Evolutionary conservation across 2,329 filamentous ascomycete species (phyloP).

Genomic region (Penicillium olsonii): DNA sequence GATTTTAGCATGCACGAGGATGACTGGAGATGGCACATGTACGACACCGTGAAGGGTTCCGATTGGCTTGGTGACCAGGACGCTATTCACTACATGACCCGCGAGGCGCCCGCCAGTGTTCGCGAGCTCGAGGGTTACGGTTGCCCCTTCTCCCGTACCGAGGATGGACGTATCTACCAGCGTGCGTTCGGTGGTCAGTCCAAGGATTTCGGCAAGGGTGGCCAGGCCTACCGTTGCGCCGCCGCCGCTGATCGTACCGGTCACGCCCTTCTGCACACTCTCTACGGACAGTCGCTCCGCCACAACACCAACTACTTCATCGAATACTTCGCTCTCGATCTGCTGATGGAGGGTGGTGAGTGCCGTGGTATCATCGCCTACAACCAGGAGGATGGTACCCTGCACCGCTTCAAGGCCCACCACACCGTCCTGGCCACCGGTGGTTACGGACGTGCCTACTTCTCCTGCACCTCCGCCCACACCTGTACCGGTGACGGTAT

Average conservation of each 20-base stretch:
- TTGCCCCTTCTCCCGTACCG: slow-evolving; percentile 88
- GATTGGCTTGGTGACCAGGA: slow-evolving; percentile 98
- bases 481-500: slow-evolving; percentile 99
- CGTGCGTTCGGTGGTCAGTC: slow-evolving; percentile 98
- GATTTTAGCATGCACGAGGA: slow-evolving; percentile 87
- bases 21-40: slow-evolving; percentile 99
- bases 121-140: slow-evolving; percentile 97
- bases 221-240: slow-evolving; percentile 96
- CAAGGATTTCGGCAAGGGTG: slow-evolving; percentile 91
- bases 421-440: slow-evolving; percentile 96
- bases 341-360: slow-evolving; percentile 96
- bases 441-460: slow-evolving; percentile 97
- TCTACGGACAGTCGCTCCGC: slow-evolving; percentile 93
- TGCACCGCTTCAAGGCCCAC: slow-evolving; percentile 94
- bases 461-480: slow-evolving; percentile 96
- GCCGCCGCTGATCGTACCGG: slow-evolving; percentile 95
- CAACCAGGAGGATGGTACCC: slow-evolving; percentile 97
- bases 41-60: slow-evolving; percentile 96
- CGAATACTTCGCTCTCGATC: slow-evolving; percentile 94
- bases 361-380: slow-evolving; percentile 96
- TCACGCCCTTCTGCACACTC: slow-evolving; percentile 95
- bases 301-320: slow-evolving; percentile 99
- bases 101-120: slow-evolving; percentile 86
- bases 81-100: slow-evolving; percentile 98
- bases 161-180: slow-evolving; percentile 97